Conservation (phyloP, 805 yeast species). For the Schizosaccharomyces cryophilus region DNA sequence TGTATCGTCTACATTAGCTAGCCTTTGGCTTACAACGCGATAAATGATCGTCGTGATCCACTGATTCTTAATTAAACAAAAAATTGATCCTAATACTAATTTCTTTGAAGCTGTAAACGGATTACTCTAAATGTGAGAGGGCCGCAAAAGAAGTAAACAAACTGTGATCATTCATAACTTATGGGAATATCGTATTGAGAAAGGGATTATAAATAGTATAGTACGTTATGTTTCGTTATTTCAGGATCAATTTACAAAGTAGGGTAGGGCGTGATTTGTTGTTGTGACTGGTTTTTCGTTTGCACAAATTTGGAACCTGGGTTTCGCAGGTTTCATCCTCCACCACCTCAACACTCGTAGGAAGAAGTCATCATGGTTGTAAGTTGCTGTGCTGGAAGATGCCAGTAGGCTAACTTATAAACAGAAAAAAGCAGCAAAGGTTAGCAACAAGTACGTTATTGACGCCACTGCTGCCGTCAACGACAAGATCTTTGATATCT, state of each 20-base stretch:
- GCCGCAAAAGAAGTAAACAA: not conserved
- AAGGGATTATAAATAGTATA: too few species aligned
- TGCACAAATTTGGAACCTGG: not conserved
- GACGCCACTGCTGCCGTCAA: slow-evolving; percentile 94
- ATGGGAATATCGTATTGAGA: not conserved
- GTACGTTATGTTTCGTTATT: not conserved
- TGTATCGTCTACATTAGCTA: not conserved
- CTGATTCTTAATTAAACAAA: not conserved
- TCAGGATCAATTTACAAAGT: too few species aligned
- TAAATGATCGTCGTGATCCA: not conserved
- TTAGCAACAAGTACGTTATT: slow-evolving; percentile 44
- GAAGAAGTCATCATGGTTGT: not conserved
- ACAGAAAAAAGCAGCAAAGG: not conserved
- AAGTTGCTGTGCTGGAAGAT: slow-evolving; percentile 2
- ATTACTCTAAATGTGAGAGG: too few species aligned
- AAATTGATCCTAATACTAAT: too few species aligned
- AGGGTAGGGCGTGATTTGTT: not conserved
- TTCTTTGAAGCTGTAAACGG: too few species aligned
- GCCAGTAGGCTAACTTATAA: slow-evolving; percentile 1
- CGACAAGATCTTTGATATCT: slow-evolving; percentile 92
- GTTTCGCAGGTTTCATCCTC: not conserved
- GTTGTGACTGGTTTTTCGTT: not conserved
- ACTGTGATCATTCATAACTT: not conserved
- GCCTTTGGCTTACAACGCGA: not conserved
- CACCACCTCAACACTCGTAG: not conserved